phyloP scores from a whole-genome alignment of 768 basidiomycete species.

The Infundibulicybe gibba region DNA sequence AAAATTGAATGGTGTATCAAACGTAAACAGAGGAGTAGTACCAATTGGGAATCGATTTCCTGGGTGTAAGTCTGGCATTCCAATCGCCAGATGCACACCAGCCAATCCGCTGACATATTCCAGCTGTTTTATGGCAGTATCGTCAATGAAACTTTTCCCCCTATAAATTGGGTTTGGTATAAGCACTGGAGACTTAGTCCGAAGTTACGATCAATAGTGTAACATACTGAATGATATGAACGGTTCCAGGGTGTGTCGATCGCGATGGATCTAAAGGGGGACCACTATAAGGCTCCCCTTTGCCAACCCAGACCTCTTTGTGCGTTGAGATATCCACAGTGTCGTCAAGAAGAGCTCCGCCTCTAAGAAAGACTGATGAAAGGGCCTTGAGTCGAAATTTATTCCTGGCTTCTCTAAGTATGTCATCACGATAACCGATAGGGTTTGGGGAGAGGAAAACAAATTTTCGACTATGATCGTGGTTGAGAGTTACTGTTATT shows the following conservation, averaged over 20 bases:
- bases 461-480: conserved; percentile 27
- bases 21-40: background rate
- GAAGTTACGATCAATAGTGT: too few species aligned
- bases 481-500: conserved; percentile 29
- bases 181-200: background rate
- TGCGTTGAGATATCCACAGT: conserved; percentile 14
- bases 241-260: conserved; percentile 11
- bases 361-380: conserved; percentile 22
- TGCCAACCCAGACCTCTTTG: conserved; percentile 26
- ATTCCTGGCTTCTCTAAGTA: conserved; percentile 31
- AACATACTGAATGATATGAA: conserved; percentile 22
- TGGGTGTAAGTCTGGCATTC: conserved; percentile 37
- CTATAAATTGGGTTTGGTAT: conserved; percentile 5
- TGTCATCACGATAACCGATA: conserved; percentile 12
- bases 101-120: conserved; percentile 19
- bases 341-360: conserved; percentile 20
- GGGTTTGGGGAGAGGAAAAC: conserved; percentile 14
- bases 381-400: conserved; percentile 30
- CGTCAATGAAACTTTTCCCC: conserved; percentile 25
- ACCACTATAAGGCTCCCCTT: conserved; percentile 28
- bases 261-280: conserved; percentile 14
- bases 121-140: conserved; percentile 27
- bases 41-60: conserved; percentile 30
- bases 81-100: conserved; percentile 26
- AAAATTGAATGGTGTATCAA: background rate